Base-by-base conservation (phyloP, 768 basidiomycete genomes). In the Naganishia antarctica region DNA sequence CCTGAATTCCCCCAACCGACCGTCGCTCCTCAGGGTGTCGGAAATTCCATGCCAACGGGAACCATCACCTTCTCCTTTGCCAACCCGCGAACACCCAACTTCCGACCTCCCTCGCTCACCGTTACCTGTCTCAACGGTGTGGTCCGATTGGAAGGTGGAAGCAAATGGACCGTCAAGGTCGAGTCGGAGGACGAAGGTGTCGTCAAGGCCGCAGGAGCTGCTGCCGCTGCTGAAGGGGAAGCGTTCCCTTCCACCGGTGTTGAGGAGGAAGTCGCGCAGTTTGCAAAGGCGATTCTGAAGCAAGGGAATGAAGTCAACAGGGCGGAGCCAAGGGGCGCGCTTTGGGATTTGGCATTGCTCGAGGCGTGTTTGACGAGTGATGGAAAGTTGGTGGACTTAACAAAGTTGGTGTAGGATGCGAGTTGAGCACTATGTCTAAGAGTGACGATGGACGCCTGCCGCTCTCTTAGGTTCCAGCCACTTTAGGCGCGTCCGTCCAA, bases 291-390 rank as follows among this genome's bases (percentile, higher is more conserved):
- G 62, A 11, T 60, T 58, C 23, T 62, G n/a, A 74, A 83, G n/a
- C 13, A 21, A 6, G 83, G 84, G 7, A 80, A 80, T 59, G 67
- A 70, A 49, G 80, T 82, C 31, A 83, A 84, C 66, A 67, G 64
- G 21, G 88, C 87, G 15, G 81, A 83, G 67, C 86, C 87, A 28
- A 74, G 80, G 37, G 83, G 79, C 18, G 84, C 89, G 31, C 76
- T 93, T 66, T 79, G 79, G 66, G 90, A 92, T 73, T 84, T 92
- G 29, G 88, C 87, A 28, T 80, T 90, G 70, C 86, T 93, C 65
- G 81, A 93, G 78, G 89, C 87, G 28, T 84, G 83, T 29, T 78
- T 91, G 79, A 85, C 82, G 40, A 87, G 86, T 69, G 77, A 82
- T 21, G 88, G 88, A 6, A 70, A 79, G 64, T 73, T 82, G 40